Base-by-base conservation (phyloP, 2,329 filamentous ascomycete species). In the Alternaria postmessia region DNA sequence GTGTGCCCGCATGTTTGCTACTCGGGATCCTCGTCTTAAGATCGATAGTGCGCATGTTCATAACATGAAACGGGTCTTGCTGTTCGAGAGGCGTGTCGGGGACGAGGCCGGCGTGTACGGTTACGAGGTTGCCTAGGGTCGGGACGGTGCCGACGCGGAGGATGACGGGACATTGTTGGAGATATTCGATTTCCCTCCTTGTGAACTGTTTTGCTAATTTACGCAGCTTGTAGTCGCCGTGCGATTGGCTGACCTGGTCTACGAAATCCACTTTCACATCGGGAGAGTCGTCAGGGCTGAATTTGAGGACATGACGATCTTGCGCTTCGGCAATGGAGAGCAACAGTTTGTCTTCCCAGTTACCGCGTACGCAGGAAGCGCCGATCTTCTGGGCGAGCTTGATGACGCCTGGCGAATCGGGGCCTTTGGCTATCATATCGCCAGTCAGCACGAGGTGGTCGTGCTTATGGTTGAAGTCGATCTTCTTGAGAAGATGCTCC, bases 281-380 rank as follows among this genome's bases (percentile, higher is more conserved):
- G 26, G 66, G 62, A 67, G 74, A 66, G 65, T 75, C 70, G 75
- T 81, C 61, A 7, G 75, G 71, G 6, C 63, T 67, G 12, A 67
- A 64, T 16, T 60, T 46, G 14, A 67, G 57, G 57, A 72, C 57
- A 42, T 70, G 70, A 39, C 56, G 61, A n/a, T 61, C 51, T 53
- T 63, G 56, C 11, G 73, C 68, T 43, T 83, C 77, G 28, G 83
- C 81, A 62, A 88, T 86, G 1, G 88, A 85, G 8, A 90, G 84
- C n/a, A 98, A 84, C 20, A 97, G 84, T 22, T 89, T 86, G 76
- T 98, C 94, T 76, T 99, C 95, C 80, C 97, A 92, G 79, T 97
- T 97, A 18, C 95, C 95, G 51, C 94, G 89, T 8, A 98, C 93
- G 63, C 88, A 92, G 30, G 89, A 92, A 22, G 94, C 94, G 51